Evolutionary conservation across 2,329 filamentous ascomycete genomes (phyloP), one percentile per base, ranked within the genome.

Genomic region (Mycocentrospora acerina): DNA sequence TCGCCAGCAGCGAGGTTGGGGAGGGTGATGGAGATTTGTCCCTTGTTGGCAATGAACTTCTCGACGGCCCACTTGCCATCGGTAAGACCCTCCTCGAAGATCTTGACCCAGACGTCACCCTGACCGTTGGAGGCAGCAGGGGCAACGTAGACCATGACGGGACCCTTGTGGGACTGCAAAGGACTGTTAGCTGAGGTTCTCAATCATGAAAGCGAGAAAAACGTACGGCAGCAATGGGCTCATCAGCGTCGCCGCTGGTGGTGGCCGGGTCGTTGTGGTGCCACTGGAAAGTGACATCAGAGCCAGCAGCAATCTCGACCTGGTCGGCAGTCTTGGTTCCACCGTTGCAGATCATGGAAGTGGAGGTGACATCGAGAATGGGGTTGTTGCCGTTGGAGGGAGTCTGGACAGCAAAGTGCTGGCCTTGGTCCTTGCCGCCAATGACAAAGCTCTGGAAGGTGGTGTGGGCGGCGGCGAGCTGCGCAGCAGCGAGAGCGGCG

Each of bases 131-230:
- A 58, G 13, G 58, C 48, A 24, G 63, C 61, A 22, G 62, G 60
- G 6, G 75, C 74, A 44, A 79, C 71, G 58, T 74, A 79, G 46
- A 73, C 75, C 56, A 75, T 71, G 59, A 78, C 57, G 33, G 75
- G 76, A 6, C 76, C 76, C 62, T 69, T 64, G 70, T 79, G 76
- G 29, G 71, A 74, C 31, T 33, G n/a, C n/a, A 26, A 4, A 3
- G 10, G 11, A 26, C n/a, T 25, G 31, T 33, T 15, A 33, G 31
- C 11, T 4, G 19, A 22, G 19, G 5, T 22, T 7, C 8, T 7
- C 7, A 24, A 7, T 24, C 11, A 15, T 11, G 7, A 18, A 16
- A n/a, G n/a, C n/a, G n/a, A n/a, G 16, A 11, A 26, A 11, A 25
- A 14, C 33, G 19, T 33, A 44, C 30, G n/a, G 56, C 43, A 48